Base-by-base conservation (phyloP, 2,329 filamentous ascomycete species). In the Proliferodiscus dingleyae region DNA sequence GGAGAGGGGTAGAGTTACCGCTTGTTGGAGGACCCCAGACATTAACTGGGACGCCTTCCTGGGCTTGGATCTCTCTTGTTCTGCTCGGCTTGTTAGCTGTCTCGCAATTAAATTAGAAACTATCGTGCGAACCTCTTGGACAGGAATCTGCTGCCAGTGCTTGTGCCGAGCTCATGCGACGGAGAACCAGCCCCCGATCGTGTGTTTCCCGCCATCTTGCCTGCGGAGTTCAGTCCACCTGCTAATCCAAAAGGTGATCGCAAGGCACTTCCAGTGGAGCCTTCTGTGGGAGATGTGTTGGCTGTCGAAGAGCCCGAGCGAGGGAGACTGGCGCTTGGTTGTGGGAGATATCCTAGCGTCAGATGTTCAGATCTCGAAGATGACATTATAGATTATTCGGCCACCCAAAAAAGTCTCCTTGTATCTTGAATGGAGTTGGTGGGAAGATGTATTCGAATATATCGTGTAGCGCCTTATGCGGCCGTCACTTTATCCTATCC, bases 11-110 rank as follows among this genome's bases (percentile, higher is more conserved):
- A 16, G 91, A 96, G 67, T 95, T 91, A 55, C 91, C 93, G 66
- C 91, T 96, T 45, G 91, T 95, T 39, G 93, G 91, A 55, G 93
- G 91, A 9, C 93, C 89, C 93, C 93, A 97, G 34, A 85, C 84
- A 62, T 83, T 81, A 42, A 84, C 68, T 64, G 73, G 71, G 40
- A 95, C 76, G 41, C 90, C 90, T 77, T 97, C 91, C 71, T 96
- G 90, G 44, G 90, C 90, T 71, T 97, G 91, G 52, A 97, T 96
- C 68, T 98, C 93, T 66, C 93, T 81, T 56, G 93, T 90, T 64
- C 91, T 95, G 61, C 46, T 39, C 48, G 45, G 43, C 16, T 41
- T 11, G 13, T 53, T 46, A 57, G 50, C 28, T 43, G 38, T 26
- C 38, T 36, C 33, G 10, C 38, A 26, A 19, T 11, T 22, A 11